Evolutionary conservation across 1,284 basidiomycete genomes (phyloP).

Genomic region (Trichosporon ovoides): DNA sequence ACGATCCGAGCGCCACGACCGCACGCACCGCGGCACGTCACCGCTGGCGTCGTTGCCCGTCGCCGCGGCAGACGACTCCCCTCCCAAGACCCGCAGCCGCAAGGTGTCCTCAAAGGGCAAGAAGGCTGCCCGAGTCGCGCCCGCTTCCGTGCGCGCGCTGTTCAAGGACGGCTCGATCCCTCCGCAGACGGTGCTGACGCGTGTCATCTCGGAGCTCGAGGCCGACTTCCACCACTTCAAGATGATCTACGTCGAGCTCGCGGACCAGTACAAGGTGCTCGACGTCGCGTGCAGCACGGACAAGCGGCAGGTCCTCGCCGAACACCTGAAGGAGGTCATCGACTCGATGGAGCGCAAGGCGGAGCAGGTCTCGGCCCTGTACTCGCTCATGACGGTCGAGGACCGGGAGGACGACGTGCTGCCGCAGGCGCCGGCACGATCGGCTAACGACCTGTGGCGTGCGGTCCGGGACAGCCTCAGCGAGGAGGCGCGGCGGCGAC

Average conservation of each 20-base stretch:
- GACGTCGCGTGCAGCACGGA: constrained; percentile 71
- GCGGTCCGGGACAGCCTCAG: constrained; percentile 36
- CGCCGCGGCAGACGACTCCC: background rate
- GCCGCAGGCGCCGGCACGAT: background rate
- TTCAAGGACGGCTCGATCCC: constrained; percentile 57
- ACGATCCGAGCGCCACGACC: background rate
- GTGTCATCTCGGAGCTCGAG: constrained; percentile 75
- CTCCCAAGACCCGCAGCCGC: background rate
- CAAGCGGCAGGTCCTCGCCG: constrained; percentile 72
- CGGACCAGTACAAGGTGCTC: constrained; percentile 82
- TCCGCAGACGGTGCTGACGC: constrained; percentile 72
- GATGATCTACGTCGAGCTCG: constrained; percentile 79
- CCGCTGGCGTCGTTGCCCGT: background rate
- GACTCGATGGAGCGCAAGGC: constrained; percentile 84
- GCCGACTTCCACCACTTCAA: constrained; percentile 87
- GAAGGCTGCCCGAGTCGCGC: background rate
- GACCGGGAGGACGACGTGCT: constrained; percentile 47
- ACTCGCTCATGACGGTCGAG: constrained; percentile 67
- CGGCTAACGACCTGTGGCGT: constrained; percentile 34
- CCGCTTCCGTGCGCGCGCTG: constrained; percentile 53
- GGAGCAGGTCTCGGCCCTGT: constrained; percentile 78
- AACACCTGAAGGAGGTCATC: constrained; percentile 80
- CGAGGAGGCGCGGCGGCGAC: constrained; percentile 33
- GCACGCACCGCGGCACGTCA: background rate
- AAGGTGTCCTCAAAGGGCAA: background rate